Evolutionary conservation across 495 filamentous ascomycete genomes (phyloP), one percentile per base, ranked within the genome.

Genomic region (Penicillium maclennaniae): DNA sequence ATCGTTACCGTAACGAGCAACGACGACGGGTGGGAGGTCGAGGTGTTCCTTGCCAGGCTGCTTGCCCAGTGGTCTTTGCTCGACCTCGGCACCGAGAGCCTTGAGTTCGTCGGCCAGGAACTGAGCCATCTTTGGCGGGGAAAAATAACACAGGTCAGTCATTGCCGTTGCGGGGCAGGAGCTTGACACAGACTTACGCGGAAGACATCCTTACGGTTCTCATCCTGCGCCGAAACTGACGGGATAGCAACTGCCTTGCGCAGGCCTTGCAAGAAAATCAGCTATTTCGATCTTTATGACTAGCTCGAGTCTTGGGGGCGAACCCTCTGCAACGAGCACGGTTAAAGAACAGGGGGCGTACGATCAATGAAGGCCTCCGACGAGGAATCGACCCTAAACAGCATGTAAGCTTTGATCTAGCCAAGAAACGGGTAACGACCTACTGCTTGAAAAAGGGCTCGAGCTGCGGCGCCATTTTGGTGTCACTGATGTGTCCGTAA

Each of bases 231-330:
- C 17, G 92, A 97, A 59, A 99, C 73, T 41, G 93, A 97, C 6
- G 95, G 93, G 55, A 99, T 99, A 38, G 91, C 91, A 52, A 99
- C 92, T 41, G 93, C 93, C 69, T 89, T 83, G 58, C 88, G 80
- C 46, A 98, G 83, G 59, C 82, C 82, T 85, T 51, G 25, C 50
- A 19, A 48, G 43, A 58, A 49, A 28, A 21, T 53, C 42, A 58
- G 48, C 43, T 38, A 56, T 10, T 38, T 34, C 8, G 16, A 26
- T 4, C 12, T 23, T 19, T 12, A 31, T 49, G 3, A 28, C 38
- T 42, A 34, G 47, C 48, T 25, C 23, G n/a, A 7, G 8, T 43
- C 4, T 4, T 8, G 42, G 5, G 16, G 7, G 27, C 27, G 31
- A 34, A 14, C 4, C 10, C 3, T 12, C 14, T 12, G 31, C 10